Percentiles rank a stretch among this genome's conserved stretches.
phyloP scores from a whole-genome alignment of 768 basidiomycete species.

The Mycena alexandri region DNA sequence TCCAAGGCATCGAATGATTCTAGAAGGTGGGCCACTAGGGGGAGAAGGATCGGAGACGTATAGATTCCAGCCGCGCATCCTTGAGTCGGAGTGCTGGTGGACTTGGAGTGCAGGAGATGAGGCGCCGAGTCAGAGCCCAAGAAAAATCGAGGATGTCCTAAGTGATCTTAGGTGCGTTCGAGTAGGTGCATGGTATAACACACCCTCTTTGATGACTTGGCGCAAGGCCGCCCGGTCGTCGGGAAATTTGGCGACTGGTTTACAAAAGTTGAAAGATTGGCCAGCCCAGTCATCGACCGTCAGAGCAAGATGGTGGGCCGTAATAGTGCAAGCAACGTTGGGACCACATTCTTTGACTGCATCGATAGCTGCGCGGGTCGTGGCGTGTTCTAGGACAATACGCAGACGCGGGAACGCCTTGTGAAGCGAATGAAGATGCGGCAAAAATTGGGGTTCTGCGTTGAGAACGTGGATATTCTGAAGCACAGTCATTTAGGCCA shows the following conservation, averaged over 20 bases:
- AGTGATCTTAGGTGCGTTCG: conserved; percentile 20
- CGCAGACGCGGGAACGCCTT: conserved; percentile 87
- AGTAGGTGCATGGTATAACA: conserved; percentile 21
- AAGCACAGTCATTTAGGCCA: conserved; percentile 14
- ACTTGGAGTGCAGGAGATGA: conserved; percentile 79
- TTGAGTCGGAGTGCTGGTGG: conserved; percentile 74
- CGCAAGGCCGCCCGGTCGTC: conserved; percentile 88
- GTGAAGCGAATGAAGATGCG: conserved; percentile 88
- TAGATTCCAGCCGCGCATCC: conserved; percentile 97
- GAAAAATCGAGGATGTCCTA: conserved; percentile 96
- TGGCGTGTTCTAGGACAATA: conserved; percentile 98
- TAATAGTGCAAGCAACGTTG: conserved; percentile 96
- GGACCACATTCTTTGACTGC: conserved; percentile 81
- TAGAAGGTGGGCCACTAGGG: conserved; percentile 88
- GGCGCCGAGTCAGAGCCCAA: conserved; percentile 97
- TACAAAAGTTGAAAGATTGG: conserved; percentile 96
- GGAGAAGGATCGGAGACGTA: conserved; percentile 92
- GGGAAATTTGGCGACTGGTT: conserved; percentile 97
- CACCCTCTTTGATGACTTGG: conserved; percentile 82
- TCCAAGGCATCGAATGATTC: conserved; percentile 91
- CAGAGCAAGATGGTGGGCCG: conserved; percentile 93
- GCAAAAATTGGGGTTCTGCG: conserved; percentile 90
- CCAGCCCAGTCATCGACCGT: conserved; percentile 98
- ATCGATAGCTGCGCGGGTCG: conserved; percentile 91
- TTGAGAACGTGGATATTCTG: conserved; percentile 95